phyloP scores from a whole-genome alignment of 768 basidiomycete species.

The Leccinum uliginosum region DNA sequence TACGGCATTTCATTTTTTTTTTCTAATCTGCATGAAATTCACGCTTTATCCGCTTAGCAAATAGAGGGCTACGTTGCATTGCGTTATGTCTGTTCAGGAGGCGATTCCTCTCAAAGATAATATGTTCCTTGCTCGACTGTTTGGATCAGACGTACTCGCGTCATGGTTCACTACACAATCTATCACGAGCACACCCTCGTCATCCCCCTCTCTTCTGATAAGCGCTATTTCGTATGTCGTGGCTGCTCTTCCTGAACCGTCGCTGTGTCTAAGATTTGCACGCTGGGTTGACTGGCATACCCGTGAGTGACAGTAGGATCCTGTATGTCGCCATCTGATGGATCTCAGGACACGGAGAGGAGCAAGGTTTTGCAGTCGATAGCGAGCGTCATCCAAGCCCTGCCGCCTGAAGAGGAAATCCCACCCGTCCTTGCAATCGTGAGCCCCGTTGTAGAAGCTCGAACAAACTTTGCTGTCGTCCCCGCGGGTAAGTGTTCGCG shows the following conservation, averaged over 20 bases:
- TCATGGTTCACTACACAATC: too few relatives aligned
- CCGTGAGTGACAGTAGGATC: conserved; percentile 42
- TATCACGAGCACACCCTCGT: conserved; percentile 24
- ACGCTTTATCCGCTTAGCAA: conserved; percentile 44
- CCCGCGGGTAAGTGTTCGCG: conserved; percentile 25
- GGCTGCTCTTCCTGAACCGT: conserved; percentile 60
- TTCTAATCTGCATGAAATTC: not conserved
- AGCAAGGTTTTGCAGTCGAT: conserved; percentile 90
- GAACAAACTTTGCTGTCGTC: conserved; percentile 28
- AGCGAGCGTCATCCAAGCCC: conserved; percentile 87
- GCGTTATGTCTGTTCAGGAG: conserved; percentile 83
- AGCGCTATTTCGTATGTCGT: conserved; percentile 66
- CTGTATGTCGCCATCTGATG: not conserved
- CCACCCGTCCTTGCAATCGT: conserved; percentile 77
- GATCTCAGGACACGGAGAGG: conserved; percentile 70
- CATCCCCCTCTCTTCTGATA: conserved; percentile 49
- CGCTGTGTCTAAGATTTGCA: conserved; percentile 67
- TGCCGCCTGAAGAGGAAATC: conserved; percentile 75
- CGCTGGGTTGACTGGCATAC: conserved; percentile 66
- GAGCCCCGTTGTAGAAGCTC: conserved; percentile 67
- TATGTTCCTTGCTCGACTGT: conserved; percentile 56
- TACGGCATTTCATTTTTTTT: conserved; percentile 23
- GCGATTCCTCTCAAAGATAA: conserved; percentile 63
- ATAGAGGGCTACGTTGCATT: conserved; percentile 85
- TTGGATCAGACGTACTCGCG: conserved; percentile 67